These are phyloP conservation scores for Xylaria acuta DNA, from an alignment of 495 filamentous ascomycete species.

Conservation along the genomic window DNA sequence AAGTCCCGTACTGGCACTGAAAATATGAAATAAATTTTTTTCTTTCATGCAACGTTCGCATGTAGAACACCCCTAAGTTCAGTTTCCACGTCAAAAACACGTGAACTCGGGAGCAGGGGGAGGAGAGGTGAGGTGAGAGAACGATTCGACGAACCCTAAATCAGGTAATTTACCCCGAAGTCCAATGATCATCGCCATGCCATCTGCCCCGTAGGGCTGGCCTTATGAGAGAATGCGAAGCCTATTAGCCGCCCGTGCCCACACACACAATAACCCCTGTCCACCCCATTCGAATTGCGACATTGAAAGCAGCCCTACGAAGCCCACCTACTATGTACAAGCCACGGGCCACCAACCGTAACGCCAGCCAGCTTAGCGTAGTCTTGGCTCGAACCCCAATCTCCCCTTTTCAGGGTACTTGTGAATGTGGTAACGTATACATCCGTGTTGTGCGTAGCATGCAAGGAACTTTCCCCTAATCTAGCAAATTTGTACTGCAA, in stretches of 20 bases:
- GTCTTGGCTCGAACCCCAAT: slow-evolving; percentile 16
- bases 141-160: slow-evolving; percentile 11
- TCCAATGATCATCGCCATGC: slow-evolving; percentile 14
- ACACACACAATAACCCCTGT: slow-evolving; percentile 8
- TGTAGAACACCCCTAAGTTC: neutral
- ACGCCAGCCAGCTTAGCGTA: neutral
- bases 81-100: slow-evolving; percentile 12
- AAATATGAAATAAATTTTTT: neutral
- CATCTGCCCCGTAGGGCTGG: slow-evolving; percentile 25
- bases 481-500: neutral
- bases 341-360: neutral
- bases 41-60: slow-evolving; percentile 19
- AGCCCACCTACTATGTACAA: slow-evolving; percentile 3
- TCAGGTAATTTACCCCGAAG: slow-evolving; percentile 21
- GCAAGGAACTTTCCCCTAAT: slow-evolving; percentile 23
- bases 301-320: slow-evolving; percentile 21
- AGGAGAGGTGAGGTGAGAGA: neutral
- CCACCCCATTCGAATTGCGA: slow-evolving; percentile 1
- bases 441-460: neutral
- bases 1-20: slow-evolving; percentile 15
- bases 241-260: slow-evolving; percentile 17
- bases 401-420: slow-evolving; percentile 14
- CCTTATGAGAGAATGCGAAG: slow-evolving; percentile 11
- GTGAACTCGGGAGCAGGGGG: neutral
- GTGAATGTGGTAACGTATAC: neutral